Evolutionary conservation across 768 basidiomycete species (phyloP), one percentile per base, ranked within the genome.

Genomic region (Lactarius psammicola): DNA sequence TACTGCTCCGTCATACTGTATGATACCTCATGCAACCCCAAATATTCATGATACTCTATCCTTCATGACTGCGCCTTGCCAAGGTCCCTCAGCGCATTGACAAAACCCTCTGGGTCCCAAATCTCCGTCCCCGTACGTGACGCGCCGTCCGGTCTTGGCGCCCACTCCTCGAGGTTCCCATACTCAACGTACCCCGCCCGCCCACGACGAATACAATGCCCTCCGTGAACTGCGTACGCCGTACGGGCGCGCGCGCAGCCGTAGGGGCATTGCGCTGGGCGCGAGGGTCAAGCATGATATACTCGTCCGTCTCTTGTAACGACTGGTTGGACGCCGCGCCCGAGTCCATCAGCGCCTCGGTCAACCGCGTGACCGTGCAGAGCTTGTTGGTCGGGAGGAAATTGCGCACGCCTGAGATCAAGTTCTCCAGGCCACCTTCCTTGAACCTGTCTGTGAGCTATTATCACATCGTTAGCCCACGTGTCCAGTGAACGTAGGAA

Each of bases 101-200:
- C 81, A 74, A 99, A 98, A 56, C 87, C 86, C 73, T 84, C 86
- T 6, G 97, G 97, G 71, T 94, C 90, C 56, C 97, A 73, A 46
- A 99, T 95, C 74, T 98, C 97, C 20, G 96, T 98, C 23, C 93
- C 97, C 97, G 75, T 99, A 99, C 40, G 92, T 90, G 54, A 98
- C 86, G 68, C 85, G 81, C 76, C 94, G 93, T 17, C 92, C 92
- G 6, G 87, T 85, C 77, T 86, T 87, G 60, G 76, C 78, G 92
- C 92, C 94, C 95, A 97, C 76, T 98, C 96, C 75, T 90, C 87
- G 65, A 99, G 77, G 75, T 98, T 98, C 5, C 95, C 94, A 71
- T 95, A 98, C 78, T 99, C 97, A 59, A 98, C 94, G 72, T 98
- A 96, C 18, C 95, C 91, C 4, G 95, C 97, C 1, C 97, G 9